Conservation (phyloP, 208 protist species). For the Leishmania major region DNA sequence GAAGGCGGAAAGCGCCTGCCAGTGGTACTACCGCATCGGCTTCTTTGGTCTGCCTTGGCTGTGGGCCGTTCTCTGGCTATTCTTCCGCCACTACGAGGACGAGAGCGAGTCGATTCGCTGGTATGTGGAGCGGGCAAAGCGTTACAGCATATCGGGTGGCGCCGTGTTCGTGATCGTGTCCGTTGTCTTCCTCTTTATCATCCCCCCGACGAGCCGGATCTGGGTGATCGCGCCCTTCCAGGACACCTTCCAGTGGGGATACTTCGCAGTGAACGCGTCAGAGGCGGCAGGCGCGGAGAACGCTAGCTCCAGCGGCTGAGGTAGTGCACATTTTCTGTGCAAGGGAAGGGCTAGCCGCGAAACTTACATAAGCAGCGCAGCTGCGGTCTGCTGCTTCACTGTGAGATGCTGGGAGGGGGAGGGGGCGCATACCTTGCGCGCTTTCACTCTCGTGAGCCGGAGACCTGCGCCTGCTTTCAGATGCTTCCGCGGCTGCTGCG, state of each 20-base stretch:
- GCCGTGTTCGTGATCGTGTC: constrained; percentile 11
- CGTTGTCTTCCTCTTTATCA: constrained; percentile 2
- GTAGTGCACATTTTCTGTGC: neutral
- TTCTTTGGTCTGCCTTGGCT: constrained; percentile 37
- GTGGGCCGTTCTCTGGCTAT: constrained; percentile 29
- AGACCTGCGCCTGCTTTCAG: neutral
- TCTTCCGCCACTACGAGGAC: constrained; percentile 28
- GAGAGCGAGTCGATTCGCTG: constrained; percentile 33
- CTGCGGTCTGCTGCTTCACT: neutral
- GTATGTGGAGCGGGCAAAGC: constrained; percentile 27
- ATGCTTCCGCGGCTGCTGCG: neutral
- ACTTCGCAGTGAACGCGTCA: constrained; percentile 32
- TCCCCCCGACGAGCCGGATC: constrained; percentile 21
- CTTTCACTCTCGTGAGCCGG: neutral
- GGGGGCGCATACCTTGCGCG: neutral
- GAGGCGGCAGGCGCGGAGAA: neutral
- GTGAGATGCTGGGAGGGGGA: neutral
- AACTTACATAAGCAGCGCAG: neutral
- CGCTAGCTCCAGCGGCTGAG: neutral
- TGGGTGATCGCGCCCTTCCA: constrained; percentile 40
- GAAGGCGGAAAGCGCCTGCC: constrained; percentile 26
- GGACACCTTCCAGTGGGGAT: constrained; percentile 31
- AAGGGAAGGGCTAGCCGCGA: neutral
- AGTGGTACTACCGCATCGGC: constrained; percentile 31
- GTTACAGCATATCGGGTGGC: constrained; percentile 3